Evolutionary conservation across 2,329 filamentous ascomycete species (phyloP).

Genomic region (Drechslerella dactyloides): DNA sequence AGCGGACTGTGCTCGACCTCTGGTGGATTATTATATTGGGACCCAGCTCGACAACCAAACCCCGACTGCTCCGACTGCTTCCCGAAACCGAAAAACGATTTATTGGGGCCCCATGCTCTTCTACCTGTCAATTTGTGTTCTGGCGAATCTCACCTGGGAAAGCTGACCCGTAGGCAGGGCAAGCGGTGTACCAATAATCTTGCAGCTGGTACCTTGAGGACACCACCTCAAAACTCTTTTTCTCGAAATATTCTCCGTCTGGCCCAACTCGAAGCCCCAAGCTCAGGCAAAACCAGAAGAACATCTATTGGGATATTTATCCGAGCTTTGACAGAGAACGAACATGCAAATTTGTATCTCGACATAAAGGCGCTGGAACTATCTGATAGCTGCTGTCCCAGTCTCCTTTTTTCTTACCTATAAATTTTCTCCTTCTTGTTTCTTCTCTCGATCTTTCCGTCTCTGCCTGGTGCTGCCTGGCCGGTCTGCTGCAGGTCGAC

Average conservation of each 20-base stretch:
- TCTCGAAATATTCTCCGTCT: constrained; percentile 47
- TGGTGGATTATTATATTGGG: background rate
- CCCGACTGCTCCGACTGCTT: constrained; percentile 24
- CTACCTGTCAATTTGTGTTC: constrained; percentile 40
- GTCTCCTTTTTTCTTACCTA: constrained; percentile 8
- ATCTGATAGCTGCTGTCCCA: constrained; percentile 41
- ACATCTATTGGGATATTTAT: constrained; percentile 43
- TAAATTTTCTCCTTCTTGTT: background rate
- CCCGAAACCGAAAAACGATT: constrained; percentile 33
- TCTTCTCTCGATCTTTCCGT: constrained; percentile 17
- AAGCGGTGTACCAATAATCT: constrained; percentile 44
- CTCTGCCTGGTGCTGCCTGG: background rate
- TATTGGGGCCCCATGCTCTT: constrained; percentile 44
- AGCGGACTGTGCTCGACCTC: constrained; percentile 7
- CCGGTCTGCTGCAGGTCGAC: constrained; percentile 28
- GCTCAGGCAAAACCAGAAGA: constrained; percentile 40
- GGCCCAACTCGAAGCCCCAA: constrained; percentile 36
- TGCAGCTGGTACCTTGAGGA: constrained; percentile 45
- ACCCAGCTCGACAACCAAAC: constrained; percentile 6
- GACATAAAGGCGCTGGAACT: constrained; percentile 38
- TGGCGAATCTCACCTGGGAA: constrained; percentile 45
- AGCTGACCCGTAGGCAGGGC: constrained; percentile 40
- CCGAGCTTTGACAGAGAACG: constrained; percentile 35
- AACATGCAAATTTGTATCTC: constrained; percentile 44
- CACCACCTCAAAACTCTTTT: constrained; percentile 34